phyloP scores from a whole-genome alignment of 345 rosid genomes.

The Lagerstroemia speciosa region DNA sequence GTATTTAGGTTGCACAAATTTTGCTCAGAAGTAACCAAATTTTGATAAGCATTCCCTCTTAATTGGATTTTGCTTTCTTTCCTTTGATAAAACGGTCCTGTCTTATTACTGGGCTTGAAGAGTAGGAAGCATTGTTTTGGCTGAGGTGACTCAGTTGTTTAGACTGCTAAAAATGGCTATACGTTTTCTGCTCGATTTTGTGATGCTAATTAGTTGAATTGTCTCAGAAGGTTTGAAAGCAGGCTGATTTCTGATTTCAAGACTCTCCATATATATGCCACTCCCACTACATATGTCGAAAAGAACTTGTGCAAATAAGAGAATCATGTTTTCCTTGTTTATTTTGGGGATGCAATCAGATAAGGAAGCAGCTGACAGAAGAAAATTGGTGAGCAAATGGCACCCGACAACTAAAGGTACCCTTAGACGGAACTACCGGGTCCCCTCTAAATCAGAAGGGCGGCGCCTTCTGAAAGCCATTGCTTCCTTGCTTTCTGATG shows the following conservation, averaged over 20 bases:
- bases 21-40: too few species aligned
- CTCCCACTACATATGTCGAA: background rate
- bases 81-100: too few species aligned
- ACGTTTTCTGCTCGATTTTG: background rate
- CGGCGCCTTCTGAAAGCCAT: slow-evolving; percentile 73
- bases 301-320: background rate
- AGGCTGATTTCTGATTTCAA: background rate
- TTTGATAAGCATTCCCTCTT: too few species aligned
- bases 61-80: too few species aligned
- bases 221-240: background rate
- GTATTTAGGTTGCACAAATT: too few species aligned
- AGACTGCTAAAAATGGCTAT: background rate
- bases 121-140: too few species aligned
- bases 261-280: background rate
- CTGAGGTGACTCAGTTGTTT: background rate
- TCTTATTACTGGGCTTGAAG: too few species aligned
- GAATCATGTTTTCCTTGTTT: background rate
- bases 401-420: slow-evolving; percentile 91
- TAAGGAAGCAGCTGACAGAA: slow-evolving; percentile 58
- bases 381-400: slow-evolving; percentile 93
- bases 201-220: background rate
- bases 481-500: slow-evolving; percentile 77
- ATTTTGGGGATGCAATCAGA: slow-evolving; percentile 17
- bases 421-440: slow-evolving; percentile 74
- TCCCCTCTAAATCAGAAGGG: slow-evolving; percentile 82